Conservation (phyloP, 305 asterid genomes). For the Petunia hybrid region DNA sequence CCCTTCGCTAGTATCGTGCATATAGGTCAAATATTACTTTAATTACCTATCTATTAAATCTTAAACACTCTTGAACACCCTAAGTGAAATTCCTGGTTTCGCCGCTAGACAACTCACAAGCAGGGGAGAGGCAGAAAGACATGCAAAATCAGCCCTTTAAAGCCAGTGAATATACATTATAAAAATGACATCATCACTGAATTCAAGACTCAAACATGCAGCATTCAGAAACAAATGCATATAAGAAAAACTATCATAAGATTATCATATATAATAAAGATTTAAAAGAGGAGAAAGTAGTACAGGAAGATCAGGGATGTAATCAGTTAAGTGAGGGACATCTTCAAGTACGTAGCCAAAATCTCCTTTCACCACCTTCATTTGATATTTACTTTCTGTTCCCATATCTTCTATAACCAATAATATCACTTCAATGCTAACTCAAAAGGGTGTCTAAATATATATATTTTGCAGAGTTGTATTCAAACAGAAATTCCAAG, state of each 20-base stretch:
- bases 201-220: constrained; percentile 17
- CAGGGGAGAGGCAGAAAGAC: neutral
- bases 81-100: too few relatives aligned
- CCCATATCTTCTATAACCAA: constrained; percentile 27
- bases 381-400: constrained; percentile 48
- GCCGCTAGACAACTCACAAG: too few relatives aligned
- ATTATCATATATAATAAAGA: neutral
- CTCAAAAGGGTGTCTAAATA: constrained; percentile 22
- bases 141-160: neutral
- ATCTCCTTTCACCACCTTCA: constrained; percentile 74
- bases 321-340: constrained; percentile 84
- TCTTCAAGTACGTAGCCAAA: constrained; percentile 81
- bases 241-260: neutral
- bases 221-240: neutral
- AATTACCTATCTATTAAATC: too few relatives aligned
- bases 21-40: too few relatives aligned
- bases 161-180: neutral
- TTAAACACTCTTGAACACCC: too few relatives aligned
- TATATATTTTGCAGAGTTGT: neutral
- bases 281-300: constrained; percentile 4
- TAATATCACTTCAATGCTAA: neutral
- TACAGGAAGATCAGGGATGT: constrained; percentile 76
- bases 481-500: neutral
- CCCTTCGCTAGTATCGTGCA: too few relatives aligned
- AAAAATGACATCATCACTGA: neutral